These are phyloP conservation scores for Flaveria trinervia DNA, from an alignment of 129 eudicot genomes.

Conservation along the genomic window DNA sequence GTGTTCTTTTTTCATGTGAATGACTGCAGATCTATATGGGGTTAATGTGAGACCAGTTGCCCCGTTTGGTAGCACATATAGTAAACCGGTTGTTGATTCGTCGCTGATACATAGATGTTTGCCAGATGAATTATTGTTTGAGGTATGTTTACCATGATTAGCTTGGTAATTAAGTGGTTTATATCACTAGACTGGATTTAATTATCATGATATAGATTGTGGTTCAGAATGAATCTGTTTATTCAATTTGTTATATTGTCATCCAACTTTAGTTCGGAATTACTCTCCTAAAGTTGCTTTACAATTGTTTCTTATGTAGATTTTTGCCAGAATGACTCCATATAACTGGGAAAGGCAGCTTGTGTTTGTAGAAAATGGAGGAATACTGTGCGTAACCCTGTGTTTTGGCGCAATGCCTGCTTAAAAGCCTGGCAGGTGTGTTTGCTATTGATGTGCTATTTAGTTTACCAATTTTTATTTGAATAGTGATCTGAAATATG, in stretches of 20 bases:
- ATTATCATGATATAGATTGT: background rate
- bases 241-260: background rate
- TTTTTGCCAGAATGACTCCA: constrained; percentile 81
- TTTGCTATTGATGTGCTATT: constrained; percentile 7
- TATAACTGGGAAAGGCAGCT: constrained; percentile 87
- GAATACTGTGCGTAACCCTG: constrained; percentile 84
- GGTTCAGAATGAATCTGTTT: too few relatives aligned
- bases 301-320: constrained; percentile 41
- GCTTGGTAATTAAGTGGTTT: background rate
- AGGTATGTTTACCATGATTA: constrained; percentile 50
- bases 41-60: constrained; percentile 84
- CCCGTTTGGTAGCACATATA: constrained; percentile 72
- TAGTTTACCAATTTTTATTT: background rate
- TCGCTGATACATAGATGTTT: constrained; percentile 70
- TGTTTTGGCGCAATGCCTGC: constrained; percentile 96
- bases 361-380: constrained; percentile 99
- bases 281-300: background rate
- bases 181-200: background rate
- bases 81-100: constrained; percentile 56
- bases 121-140: constrained; percentile 92
- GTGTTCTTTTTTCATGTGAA: constrained; percentile 15
- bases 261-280: constrained; percentile 1
- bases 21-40: constrained; percentile 79
- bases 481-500: constrained; percentile 11
- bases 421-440: constrained; percentile 93